A percentile compares a stretch with the other conserved stretches of the same genome.
These are phyloP conservation scores for Stephanodiscus minutulus DNA, from an alignment of 108 stramenopile species.

Conservation along the genomic window DNA sequence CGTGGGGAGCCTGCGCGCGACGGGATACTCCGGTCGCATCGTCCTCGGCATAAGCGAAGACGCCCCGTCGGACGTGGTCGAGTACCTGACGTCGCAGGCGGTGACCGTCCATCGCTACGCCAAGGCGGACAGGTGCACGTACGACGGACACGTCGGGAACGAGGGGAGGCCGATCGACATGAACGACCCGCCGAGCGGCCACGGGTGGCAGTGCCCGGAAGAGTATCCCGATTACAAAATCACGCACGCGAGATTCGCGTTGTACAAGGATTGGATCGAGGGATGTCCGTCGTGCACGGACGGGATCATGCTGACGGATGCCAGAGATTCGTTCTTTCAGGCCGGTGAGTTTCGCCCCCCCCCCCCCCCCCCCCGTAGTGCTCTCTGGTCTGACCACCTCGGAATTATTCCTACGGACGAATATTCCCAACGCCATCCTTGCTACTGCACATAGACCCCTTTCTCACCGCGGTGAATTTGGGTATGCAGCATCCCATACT, in stretches of 20 bases:
- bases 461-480: constrained; percentile 53
- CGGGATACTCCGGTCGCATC: constrained; percentile 73
- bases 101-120: constrained; percentile 39
- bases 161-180: too few relatives aligned
- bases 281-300: constrained; percentile 72
- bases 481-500: constrained; percentile 45
- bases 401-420: too few relatives aligned
- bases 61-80: constrained; percentile 21
- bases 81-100: constrained; percentile 53
- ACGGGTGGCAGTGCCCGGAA: neutral
- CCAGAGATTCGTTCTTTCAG: constrained; percentile 71
- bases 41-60: constrained; percentile 62
- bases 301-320: constrained; percentile 69
- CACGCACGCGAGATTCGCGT: constrained; percentile 66
- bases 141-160: too few relatives aligned
- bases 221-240: constrained; percentile 56
- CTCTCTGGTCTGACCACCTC: too few relatives aligned
- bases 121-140: too few relatives aligned
- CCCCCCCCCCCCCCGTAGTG: too few relatives aligned
- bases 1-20: constrained; percentile 68
- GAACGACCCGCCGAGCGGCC: too few relatives aligned
- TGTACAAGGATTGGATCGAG: constrained; percentile 60
- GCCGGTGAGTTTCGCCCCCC: too few relatives aligned
- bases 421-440: too few relatives aligned
- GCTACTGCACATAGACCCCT: constrained; percentile 72